phyloP scores from a whole-genome alignment of 805 yeast species.

The Lipomyces anomalus region DNA sequence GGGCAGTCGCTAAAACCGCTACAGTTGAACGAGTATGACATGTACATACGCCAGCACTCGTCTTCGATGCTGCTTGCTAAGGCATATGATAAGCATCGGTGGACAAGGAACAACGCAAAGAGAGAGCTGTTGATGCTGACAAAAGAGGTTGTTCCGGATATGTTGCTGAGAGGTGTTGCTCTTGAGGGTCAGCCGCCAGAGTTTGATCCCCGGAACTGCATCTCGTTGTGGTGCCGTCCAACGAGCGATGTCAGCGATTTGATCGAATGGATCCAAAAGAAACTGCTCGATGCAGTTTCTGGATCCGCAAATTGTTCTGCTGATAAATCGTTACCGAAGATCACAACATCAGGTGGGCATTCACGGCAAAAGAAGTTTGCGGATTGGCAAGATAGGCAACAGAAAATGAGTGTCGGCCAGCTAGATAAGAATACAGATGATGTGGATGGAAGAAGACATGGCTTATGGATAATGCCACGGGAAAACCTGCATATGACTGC shows the following conservation, averaged over 20 bases:
- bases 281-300: no score
- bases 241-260: slow-evolving; percentile 8
- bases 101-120: slow-evolving; percentile 10
- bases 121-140: slow-evolving; percentile 2
- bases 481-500: slow-evolving; percentile 23
- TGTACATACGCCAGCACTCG: slow-evolving; percentile 9
- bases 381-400: no score
- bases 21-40: slow-evolving; percentile 8
- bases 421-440: no score
- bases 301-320: no score
- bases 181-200: slow-evolving; percentile 17
- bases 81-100: slow-evolving; percentile 20
- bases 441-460: background rate
- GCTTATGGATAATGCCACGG: slow-evolving; percentile 26
- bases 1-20: no score
- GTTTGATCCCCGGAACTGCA: slow-evolving; percentile 21
- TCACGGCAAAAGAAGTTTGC: no score
- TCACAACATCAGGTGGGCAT: slow-evolving; percentile 1
- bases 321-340: slow-evolving; percentile 6
- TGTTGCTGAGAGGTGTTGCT: slow-evolving; percentile 16
- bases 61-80: slow-evolving; percentile 6
- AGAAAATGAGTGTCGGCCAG: no score
- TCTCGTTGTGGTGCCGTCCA: slow-evolving; percentile 21
- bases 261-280: slow-evolving; percentile 8
- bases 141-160: slow-evolving; percentile 14